Percentiles rank a stretch among this genome's conserved stretches.
phyloP scores from a whole-genome alignment of 768 basidiomycete species.

The Agrocybe chaxingu region DNA sequence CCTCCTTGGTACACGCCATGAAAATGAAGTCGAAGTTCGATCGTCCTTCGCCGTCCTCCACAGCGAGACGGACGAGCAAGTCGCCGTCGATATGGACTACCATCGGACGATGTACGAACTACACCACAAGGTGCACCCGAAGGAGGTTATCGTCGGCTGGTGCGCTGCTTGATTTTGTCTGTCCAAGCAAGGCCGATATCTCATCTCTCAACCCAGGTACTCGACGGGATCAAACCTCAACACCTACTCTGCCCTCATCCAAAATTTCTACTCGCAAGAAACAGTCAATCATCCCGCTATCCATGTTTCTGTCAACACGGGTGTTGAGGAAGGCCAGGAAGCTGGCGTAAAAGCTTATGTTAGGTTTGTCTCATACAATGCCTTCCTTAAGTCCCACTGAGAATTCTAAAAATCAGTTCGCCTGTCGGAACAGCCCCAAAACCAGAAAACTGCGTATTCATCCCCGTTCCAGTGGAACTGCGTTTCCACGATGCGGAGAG shows the following conservation, averaged over 20 bases:
- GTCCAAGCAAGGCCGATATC: background rate
- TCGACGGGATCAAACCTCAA: slow-evolving; percentile 89
- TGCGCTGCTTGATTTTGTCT: slow-evolving; percentile 33
- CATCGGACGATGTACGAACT: slow-evolving; percentile 92
- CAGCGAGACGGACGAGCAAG: slow-evolving; percentile 87
- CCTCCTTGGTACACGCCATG: slow-evolving; percentile 78
- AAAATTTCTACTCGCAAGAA: slow-evolving; percentile 96
- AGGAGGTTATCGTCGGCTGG: slow-evolving; percentile 95
- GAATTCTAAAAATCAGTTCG: slow-evolving; percentile 46
- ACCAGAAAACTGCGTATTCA: slow-evolving; percentile 93
- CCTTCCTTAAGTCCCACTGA: slow-evolving; percentile 8
- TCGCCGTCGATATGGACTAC: slow-evolving; percentile 96
- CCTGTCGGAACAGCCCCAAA: slow-evolving; percentile 87
- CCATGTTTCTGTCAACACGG: slow-evolving; percentile 88
- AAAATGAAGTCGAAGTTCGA: slow-evolving; percentile 69
- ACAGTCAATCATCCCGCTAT: slow-evolving; percentile 85
- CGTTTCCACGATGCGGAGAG: slow-evolving; percentile 81
- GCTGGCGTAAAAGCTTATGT: slow-evolving; percentile 86
- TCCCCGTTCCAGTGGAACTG: slow-evolving; percentile 86
- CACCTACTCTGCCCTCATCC: slow-evolving; percentile 94
- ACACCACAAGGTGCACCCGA: slow-evolving; percentile 77
- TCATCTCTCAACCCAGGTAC: slow-evolving; percentile 55
- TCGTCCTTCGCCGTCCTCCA: slow-evolving; percentile 91
- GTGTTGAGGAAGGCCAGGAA: slow-evolving; percentile 54
- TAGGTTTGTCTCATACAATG: slow-evolving; percentile 47